Evolutionary conservation across 2,329 filamentous ascomycete genomes (phyloP).

Genomic region (Aspergillus jensenii): DNA sequence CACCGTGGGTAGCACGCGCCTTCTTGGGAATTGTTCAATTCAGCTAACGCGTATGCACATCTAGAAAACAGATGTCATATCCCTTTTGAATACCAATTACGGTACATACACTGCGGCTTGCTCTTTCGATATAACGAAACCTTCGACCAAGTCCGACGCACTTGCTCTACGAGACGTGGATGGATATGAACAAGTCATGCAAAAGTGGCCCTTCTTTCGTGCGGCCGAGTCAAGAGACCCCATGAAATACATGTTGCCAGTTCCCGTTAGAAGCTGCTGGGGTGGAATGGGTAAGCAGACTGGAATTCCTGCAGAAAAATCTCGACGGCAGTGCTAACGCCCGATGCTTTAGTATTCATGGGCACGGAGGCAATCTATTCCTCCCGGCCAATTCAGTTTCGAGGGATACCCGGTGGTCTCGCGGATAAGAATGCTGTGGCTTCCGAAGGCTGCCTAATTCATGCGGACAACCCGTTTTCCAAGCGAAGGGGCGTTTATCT

Average conservation of each 20-base stretch:
- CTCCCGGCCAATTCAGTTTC: conserved; percentile 55
- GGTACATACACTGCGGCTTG: conserved; percentile 67
- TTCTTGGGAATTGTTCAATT: not conserved
- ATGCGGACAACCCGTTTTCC: conserved; percentile 39
- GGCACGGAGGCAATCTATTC: conserved; percentile 21
- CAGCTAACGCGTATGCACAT: conserved; percentile 12
- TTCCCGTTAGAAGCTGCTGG: conserved; percentile 67
- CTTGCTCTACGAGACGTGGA: conserved; percentile 69
- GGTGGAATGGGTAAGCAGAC: conserved; percentile 57
- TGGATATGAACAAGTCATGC: conserved; percentile 62
- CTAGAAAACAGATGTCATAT: conserved; percentile 52
- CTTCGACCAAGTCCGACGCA: conserved; percentile 70
- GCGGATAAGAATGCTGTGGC: conserved; percentile 59
- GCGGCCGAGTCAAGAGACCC: conserved; percentile 51
- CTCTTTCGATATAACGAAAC: conserved; percentile 67
- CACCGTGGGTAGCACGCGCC: conserved; percentile 27
- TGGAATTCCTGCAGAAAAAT: not conserved
- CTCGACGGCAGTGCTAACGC: not conserved
- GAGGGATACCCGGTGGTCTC: conserved; percentile 63
- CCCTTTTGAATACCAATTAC: conserved; percentile 59
- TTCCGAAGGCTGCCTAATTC: conserved; percentile 72
- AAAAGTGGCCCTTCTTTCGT: conserved; percentile 62
- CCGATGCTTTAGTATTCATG: conserved; percentile 25
- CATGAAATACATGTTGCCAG: conserved; percentile 52
- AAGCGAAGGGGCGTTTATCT: conserved; percentile 34